Evolutionary conservation across 371 early-diverging fungal species (phyloP).

Genomic region (Circinella umbellata): DNA sequence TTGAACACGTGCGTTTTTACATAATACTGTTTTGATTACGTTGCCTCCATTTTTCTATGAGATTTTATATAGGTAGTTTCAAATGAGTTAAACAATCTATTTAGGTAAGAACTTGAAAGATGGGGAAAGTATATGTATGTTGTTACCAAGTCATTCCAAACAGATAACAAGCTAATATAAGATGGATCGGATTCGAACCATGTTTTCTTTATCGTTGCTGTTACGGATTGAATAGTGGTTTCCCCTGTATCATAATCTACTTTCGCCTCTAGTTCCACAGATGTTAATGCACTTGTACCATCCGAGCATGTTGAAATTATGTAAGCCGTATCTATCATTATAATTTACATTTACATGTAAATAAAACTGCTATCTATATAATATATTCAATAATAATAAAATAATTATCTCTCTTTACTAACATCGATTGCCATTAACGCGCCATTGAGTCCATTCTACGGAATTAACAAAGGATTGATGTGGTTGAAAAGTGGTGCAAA

Average conservation of each 20-base stretch:
- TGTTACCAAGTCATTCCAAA: background rate
- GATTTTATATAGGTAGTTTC: background rate
- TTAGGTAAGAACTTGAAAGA: background rate
- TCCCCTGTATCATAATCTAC: background rate
- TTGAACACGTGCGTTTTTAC: conserved; percentile 3
- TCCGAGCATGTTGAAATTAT: conserved; percentile 13
- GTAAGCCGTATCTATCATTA: conserved; percentile 14
- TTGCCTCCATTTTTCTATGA: background rate
- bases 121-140: background rate
- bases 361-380: too few species aligned
- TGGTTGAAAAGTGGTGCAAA: conserved; percentile 8
- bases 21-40: background rate
- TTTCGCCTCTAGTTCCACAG: background rate
- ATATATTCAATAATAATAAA: too few species aligned
- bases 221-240: background rate
- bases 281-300: conserved; percentile 11
- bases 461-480: conserved; percentile 15
- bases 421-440: conserved; percentile 9
- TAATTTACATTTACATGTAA: background rate
- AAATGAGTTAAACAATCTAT: background rate
- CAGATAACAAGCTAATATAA: background rate
- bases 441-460: conserved; percentile 22
- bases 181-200: conserved; percentile 6
- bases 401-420: background rate
- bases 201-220: background rate